Base-by-base conservation (phyloP, 805 yeast genomes). In the Sugiyamaella americana region DNA sequence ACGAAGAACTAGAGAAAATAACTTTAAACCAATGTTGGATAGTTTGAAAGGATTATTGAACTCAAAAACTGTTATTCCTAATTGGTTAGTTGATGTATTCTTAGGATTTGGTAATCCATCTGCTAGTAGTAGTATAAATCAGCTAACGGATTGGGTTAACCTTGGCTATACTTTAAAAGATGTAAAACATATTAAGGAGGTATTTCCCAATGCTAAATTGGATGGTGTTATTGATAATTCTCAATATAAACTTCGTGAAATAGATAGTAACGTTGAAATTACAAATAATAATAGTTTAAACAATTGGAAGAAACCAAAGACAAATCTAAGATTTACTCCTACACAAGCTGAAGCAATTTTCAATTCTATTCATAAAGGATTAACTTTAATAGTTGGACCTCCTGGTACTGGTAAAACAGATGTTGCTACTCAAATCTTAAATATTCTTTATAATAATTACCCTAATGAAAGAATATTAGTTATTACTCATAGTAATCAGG, bases 351-450 rank as follows among this genome's bases (percentile, higher is more conserved):
- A 55, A 19, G 62, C 67, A 1, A 45, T 68, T 5, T 40, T 60
- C 11, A 40, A 57, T 6, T 62, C 64, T 0, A 44, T 58, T 0
- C 42, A 37, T 6, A 75, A 79, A n/a, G 79, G 80, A 2, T 61
- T 84, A 4, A 65, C 77, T 3, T 74, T 84, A 24, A 75, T 84
- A 4, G 84, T 79, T 59, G 89, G 88, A 0, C 88, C 89, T 1
- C 89, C 89, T 3, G 89, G 89, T 0, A 82, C 89, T 0, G 91
- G 91, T 2, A 78, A 79, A 50, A 64, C 71, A 2, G 59, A 55
- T 3, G 45, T 64, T 3, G 51, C 61, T 1, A 48, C 64, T 0
- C 53, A 59, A 19, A 50, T 64, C 4, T 44, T 66, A 1, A 42
- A 52, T n/a, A 40, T 52, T 2, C 37, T 63, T 5, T 17, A 45